Conservation (phyloP, 2,329 filamentous ascomycete species). For the Xylariaceae sp. region DNA sequence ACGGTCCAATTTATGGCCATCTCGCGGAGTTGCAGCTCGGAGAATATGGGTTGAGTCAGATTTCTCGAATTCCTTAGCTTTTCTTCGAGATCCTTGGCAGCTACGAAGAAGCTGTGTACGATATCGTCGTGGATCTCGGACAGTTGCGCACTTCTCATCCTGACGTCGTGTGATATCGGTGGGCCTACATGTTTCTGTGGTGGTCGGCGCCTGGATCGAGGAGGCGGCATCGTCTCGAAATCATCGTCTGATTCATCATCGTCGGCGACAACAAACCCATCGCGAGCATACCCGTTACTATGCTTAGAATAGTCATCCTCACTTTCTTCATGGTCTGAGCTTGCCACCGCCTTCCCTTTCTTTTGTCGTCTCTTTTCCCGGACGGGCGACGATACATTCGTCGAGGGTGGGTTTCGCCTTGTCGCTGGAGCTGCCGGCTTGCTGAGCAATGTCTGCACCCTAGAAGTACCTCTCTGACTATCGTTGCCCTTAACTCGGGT, state of each 20-base stretch:
- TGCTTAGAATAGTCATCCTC: constrained; percentile 39
- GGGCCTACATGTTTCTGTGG: constrained; percentile 50
- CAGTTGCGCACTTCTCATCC: constrained; percentile 52
- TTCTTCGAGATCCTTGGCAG: constrained; percentile 64
- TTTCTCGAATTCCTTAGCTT: constrained; percentile 61
- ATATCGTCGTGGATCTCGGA: constrained; percentile 64
- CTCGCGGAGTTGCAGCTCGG: constrained; percentile 67
- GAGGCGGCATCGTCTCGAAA: constrained; percentile 48
- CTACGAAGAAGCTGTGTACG: constrained; percentile 65
- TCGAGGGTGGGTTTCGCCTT: constrained; percentile 41
- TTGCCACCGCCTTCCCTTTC: constrained; percentile 40
- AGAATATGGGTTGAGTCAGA: constrained; percentile 65
- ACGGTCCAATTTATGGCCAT: constrained; percentile 74
- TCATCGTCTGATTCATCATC: constrained; percentile 46
- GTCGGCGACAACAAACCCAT: constrained; percentile 43
- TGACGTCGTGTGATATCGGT: constrained; percentile 61
- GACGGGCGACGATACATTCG: constrained; percentile 58
- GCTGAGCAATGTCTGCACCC: constrained; percentile 40
- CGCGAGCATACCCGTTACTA: constrained; percentile 48
- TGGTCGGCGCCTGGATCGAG: constrained; percentile 40
- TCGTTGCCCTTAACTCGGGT: constrained; percentile 41
- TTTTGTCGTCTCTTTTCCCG: constrained; percentile 39
- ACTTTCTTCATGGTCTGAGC: constrained; percentile 41
- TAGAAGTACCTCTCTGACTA: constrained; percentile 38
- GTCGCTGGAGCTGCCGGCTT: constrained; percentile 40